Conservation (phyloP, 2,329 filamentous ascomycete species). For the Stachybotrys chlorohalonatus region DNA sequence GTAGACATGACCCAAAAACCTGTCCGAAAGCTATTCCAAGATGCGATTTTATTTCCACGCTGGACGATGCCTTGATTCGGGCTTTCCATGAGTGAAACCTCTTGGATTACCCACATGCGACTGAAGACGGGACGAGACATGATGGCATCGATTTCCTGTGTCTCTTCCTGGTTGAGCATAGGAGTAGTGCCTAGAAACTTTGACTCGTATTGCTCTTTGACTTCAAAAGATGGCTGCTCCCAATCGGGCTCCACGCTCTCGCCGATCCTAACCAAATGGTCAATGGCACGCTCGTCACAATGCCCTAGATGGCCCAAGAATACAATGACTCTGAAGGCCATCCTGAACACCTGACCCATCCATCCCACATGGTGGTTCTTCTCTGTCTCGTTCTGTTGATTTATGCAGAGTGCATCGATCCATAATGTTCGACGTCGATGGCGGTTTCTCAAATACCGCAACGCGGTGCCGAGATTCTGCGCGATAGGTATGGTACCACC, state of each 20-base stretch:
- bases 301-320: neutral
- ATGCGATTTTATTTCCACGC: neutral
- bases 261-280: neutral
- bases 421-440: constrained; percentile 5
- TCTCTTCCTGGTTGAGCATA: neutral
- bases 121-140: neutral
- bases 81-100: neutral
- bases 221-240: neutral
- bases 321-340: neutral
- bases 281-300: neutral
- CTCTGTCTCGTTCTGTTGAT: constrained; percentile 9
- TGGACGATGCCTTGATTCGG: neutral
- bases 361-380: neutral
- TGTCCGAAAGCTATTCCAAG: neutral
- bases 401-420: constrained; percentile 13
- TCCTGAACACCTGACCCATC: neutral
- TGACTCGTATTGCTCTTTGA: neutral
- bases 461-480: neutral
- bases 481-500: neutral
- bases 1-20: neutral
- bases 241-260: neutral
- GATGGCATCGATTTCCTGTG: neutral
- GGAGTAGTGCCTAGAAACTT: neutral
- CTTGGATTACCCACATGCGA: neutral
- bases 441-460: neutral